These are phyloP conservation scores for Starmerella scarabaei DNA, from an alignment of 805 yeast genomes.

Conservation along the genomic window DNA sequence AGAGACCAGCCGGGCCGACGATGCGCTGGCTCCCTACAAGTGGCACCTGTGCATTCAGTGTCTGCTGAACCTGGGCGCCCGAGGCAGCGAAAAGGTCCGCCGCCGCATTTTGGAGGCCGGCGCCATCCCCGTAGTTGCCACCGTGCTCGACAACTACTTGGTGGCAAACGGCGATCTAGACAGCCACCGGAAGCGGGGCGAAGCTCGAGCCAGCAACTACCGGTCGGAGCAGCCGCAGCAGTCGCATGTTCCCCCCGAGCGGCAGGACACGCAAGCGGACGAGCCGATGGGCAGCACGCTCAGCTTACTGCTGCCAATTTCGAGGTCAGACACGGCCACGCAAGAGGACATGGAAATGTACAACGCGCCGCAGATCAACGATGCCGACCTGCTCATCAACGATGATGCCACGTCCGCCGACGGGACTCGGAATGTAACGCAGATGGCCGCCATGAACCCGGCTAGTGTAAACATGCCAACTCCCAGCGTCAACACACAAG, in stretches of 20 bases:
- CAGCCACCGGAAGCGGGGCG: too few relatives aligned
- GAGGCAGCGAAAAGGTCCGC: constrained; percentile 80
- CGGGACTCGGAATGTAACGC: too few relatives aligned
- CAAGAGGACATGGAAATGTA: not conserved
- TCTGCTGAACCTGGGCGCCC: constrained; percentile 75
- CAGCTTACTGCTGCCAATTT: not conserved
- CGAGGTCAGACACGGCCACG: not conserved
- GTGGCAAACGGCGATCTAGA: constrained; percentile 15
- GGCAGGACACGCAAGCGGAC: too few relatives aligned
- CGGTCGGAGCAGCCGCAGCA: too few relatives aligned
- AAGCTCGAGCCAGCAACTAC: too few relatives aligned
- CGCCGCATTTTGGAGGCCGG: constrained; percentile 85
- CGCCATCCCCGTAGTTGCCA: constrained; percentile 77
- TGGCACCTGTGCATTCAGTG: constrained; percentile 95
- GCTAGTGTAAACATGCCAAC: too few relatives aligned
- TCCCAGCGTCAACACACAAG: too few relatives aligned
- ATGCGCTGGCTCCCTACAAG: constrained; percentile 65
- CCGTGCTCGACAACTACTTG: constrained; percentile 74
- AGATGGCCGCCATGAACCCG: too few relatives aligned
- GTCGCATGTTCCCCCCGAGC: too few relatives aligned
- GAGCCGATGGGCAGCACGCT: not conserved
- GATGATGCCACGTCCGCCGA: too few relatives aligned
- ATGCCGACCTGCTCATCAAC: too few relatives aligned
- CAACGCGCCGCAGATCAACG: too few relatives aligned
- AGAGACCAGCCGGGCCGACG: constrained; percentile 29